Evolutionary conservation across 2,329 filamentous ascomycete species (phyloP).

Genomic region (Ceratocystis destructans): DNA sequence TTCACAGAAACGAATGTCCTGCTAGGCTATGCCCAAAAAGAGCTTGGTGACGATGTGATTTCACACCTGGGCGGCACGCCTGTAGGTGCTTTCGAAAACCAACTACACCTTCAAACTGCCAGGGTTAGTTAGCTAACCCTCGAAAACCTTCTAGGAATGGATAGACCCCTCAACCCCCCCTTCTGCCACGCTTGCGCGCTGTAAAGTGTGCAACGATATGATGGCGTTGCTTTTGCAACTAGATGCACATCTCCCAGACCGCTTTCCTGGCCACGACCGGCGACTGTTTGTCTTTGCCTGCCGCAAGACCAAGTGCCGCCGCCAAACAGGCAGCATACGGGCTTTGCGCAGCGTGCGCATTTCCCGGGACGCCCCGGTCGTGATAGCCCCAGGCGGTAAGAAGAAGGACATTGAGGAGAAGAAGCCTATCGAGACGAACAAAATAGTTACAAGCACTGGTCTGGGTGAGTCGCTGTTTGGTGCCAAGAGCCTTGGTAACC

Average conservation of each 20-base stretch:
- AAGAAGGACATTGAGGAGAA: slow-evolving; percentile 28
- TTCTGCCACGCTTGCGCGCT: slow-evolving; percentile 64
- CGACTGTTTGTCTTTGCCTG: slow-evolving; percentile 81
- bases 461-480: slow-evolving; percentile 61
- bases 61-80: slow-evolving; percentile 80
- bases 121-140: slow-evolving; percentile 15
- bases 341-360: slow-evolving; percentile 56
- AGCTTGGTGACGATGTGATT: slow-evolving; percentile 65
- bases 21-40: slow-evolving; percentile 74
- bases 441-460: slow-evolving; percentile 25
- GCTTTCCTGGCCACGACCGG: slow-evolving; percentile 75
- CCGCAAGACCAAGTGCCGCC: slow-evolving; percentile 59
- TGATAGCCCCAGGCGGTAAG: slow-evolving; percentile 22
- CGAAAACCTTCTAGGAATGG: slow-evolving; percentile 55
- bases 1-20: slow-evolving; percentile 77
- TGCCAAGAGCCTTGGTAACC: slow-evolving; percentile 35
- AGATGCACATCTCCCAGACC: slow-evolving; percentile 75
- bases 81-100: slow-evolving; percentile 39
- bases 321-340: slow-evolving; percentile 70
- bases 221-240: slow-evolving; percentile 82
- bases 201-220: slow-evolving; percentile 70
- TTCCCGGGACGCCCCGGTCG: slow-evolving; percentile 29
- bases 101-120: background rate
- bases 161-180: slow-evolving; percentile 57
- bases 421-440: slow-evolving; percentile 26